Evolutionary conservation across 2,329 filamentous ascomycete species (phyloP), one percentile per base, ranked within the genome.

Genomic region (Penicillium sp.): DNA sequence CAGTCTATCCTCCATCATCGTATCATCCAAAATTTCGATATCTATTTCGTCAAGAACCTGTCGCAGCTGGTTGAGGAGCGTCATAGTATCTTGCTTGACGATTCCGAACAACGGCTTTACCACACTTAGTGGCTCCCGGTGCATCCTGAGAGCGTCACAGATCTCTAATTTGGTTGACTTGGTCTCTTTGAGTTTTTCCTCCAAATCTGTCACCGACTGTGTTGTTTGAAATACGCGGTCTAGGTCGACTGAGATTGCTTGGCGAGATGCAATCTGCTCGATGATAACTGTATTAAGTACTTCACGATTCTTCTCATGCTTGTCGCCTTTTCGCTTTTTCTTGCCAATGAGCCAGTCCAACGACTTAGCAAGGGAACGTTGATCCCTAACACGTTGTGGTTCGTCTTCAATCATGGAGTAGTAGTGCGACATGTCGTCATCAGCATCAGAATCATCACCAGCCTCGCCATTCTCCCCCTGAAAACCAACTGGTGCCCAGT

Each of bases 1-100:
- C n/a, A 69, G 25, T n/a, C 66, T 56, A 23, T 64, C 64, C 52
- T 71, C 66, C 53, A 71, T 61, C n/a, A 46, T 62, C 10, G 46
- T 48, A 31, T 70, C 68, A 32, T 69, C 60, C 2, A 66, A 44
- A 32, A 68, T 59, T 6, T 60, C 56, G 4, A 47, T 50, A 21
- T 64, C 65, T 10, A 71, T 60, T 38, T 62, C 59, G 34, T 64
- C 59, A 18, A 69, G 48, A 34, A 61, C 52, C n/a, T 50, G 59
- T 29, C 59, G 46, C 40, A 70, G 54, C 10, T 61, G 50, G 32
- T 55, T 53, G 21, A 69, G 52, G 7, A 69, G 54, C 6, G 61
- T 56, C 16, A 55, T 53, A 15, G 60, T 62, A 55, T 70, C 66
- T 23, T 54, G 55, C 4, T 55, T 27, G 18, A 68, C 61, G 37